These are phyloP conservation scores for Dicorynia guianensis DNA, from an alignment of 306 rosid species.

Conservation along the genomic window DNA sequence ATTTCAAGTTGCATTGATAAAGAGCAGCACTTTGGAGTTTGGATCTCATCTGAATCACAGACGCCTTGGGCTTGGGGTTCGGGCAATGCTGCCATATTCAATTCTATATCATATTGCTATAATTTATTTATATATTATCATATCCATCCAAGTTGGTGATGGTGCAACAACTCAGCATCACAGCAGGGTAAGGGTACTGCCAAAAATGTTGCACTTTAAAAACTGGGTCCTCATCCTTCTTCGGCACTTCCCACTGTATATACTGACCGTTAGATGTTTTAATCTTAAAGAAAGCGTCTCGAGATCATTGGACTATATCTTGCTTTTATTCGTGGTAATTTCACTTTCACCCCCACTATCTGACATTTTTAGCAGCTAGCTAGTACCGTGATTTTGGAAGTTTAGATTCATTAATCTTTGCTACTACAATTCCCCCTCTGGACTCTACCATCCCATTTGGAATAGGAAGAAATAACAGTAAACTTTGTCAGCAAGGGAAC, in stretches of 20 bases:
- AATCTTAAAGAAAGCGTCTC: not conserved
- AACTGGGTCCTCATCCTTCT: not conserved
- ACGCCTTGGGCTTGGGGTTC: too few relatives aligned
- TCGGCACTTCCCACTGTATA: not conserved
- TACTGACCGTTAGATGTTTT: not conserved
- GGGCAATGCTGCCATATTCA: too few relatives aligned
- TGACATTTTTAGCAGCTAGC: not conserved
- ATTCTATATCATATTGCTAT: too few relatives aligned
- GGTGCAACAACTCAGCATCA: too few relatives aligned
- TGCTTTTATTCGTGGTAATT: not conserved
- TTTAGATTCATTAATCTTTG: not conserved
- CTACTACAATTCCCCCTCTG: not conserved
- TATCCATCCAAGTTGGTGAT: too few relatives aligned
- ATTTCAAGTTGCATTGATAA: not conserved
- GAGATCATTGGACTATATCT: not conserved
- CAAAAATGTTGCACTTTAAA: conserved; percentile 6
- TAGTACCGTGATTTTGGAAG: not conserved
- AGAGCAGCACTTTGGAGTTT: too few relatives aligned
- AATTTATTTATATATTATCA: too few relatives aligned
- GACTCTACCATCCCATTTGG: not conserved
- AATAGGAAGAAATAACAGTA: not conserved
- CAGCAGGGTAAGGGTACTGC: not conserved
- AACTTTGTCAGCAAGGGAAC: too few relatives aligned
- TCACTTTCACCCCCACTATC: not conserved
- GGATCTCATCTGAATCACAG: too few relatives aligned